Base-by-base conservation (phyloP, 345 rosid species). In the Rhodamnia argentea region DNA sequence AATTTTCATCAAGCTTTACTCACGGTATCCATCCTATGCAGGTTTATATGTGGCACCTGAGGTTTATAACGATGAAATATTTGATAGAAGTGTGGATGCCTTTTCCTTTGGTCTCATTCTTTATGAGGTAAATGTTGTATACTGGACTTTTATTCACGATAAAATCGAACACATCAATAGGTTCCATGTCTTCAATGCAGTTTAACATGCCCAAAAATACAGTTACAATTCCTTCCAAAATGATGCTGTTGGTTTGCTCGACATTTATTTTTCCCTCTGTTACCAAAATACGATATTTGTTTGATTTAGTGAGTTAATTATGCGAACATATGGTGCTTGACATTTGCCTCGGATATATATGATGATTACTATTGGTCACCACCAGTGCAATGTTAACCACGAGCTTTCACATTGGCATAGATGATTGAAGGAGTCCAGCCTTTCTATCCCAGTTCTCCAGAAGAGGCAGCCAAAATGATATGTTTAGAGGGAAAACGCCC, bases 21-120 rank as follows among this genome's bases (percentile, higher is more conserved):
- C 47, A 20, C 18, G 60, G 32, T 10, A 18, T 55, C 47, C 51
- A 44, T 44, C 84, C 83, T 29, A 59, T 91, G 90, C 85, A 94
- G 98, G 92, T 92, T 86, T 90, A 29, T 97, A 96, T 85, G 76
- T 88, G 86, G 99, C 99, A 85, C 99, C 99, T 24, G 99, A 96
- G 90, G 52, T 97, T 55, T 95, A 89, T 91, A 91, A 90, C 84
- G 92, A 92, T 57, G 91, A 89, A 60, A 84, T 90, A 70, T 94
- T 96, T 84, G 99, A 96, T 85, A 92, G 94, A 90, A 93, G 94
- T 54, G 96, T 92, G 40, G 99, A 97, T 90, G 88, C 92, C n/a
- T 94, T 93, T 90, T 97, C 98, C 27, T 97, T 94, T 11, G 97
- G 98, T 87, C 88, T 96, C 88, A 92, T 97, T 64, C 87, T 96